Conservation (phyloP, 1,284 basidiomycete species). For the Butyriboletus regius region DNA sequence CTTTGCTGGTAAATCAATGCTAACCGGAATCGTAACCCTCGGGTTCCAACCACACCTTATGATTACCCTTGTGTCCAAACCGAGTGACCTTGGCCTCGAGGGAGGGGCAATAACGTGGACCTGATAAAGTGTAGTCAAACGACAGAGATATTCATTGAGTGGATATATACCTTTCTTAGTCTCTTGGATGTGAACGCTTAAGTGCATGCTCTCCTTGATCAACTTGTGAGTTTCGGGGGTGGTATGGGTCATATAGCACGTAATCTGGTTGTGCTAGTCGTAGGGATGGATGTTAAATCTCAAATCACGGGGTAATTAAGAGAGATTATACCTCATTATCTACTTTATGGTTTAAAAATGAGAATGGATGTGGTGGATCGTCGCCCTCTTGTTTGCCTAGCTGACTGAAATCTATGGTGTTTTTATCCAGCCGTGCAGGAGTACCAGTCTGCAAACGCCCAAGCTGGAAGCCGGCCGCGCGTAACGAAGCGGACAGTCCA, state of each 20-base stretch:
- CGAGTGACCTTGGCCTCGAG: constrained; percentile 80
- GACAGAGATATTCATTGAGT: not conserved
- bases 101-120: constrained; percentile 85
- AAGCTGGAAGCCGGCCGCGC: constrained; percentile 69
- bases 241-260: constrained; percentile 70
- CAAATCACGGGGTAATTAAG: not conserved
- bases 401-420: constrained; percentile 61
- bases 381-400: constrained; percentile 61
- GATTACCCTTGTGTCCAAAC: constrained; percentile 64
- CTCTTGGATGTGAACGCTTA: constrained; percentile 78
- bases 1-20: constrained; percentile 4
- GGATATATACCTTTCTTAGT: constrained; percentile 61
- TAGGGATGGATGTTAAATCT: not conserved
- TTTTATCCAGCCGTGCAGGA: constrained; percentile 68
- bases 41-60: constrained; percentile 83
- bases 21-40: constrained; percentile 80
- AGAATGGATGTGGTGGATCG: constrained; percentile 54
- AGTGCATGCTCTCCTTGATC: constrained; percentile 65
- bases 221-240: constrained; percentile 67
- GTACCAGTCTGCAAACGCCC: constrained; percentile 85
- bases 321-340: constrained; percentile 42
- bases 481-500: constrained; percentile 70
- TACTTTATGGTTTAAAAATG: constrained; percentile 44
- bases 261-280: constrained; percentile 59
- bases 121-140: constrained; percentile 32